phyloP scores from a whole-genome alignment of 2,329 filamentous ascomycete species.

The Neonectria ditissima region DNA sequence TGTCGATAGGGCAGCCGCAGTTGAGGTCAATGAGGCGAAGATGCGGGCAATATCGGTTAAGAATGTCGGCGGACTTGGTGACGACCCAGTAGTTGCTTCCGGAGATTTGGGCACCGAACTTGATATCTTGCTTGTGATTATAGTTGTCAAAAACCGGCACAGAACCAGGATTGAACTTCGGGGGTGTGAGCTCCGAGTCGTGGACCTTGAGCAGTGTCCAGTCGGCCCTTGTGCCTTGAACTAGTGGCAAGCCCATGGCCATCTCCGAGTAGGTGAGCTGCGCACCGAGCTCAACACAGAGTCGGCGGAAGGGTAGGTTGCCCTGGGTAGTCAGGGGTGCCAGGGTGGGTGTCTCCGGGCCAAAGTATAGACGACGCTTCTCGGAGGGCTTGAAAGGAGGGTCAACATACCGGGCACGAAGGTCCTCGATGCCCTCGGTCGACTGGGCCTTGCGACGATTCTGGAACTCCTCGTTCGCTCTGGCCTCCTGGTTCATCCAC shows the following conservation, averaged over 20 bases:
- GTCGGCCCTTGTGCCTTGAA: slow-evolving; percentile 91
- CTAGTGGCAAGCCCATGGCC: slow-evolving; percentile 90
- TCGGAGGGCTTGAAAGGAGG: slow-evolving; percentile 91
- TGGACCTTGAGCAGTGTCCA: slow-evolving; percentile 97
- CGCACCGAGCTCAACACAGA: slow-evolving; percentile 89
- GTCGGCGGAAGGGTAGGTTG: slow-evolving; percentile 91
- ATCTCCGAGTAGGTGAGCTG: slow-evolving; percentile 98
- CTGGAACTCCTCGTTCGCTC: slow-evolving; percentile 53
- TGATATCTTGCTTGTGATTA: slow-evolving; percentile 83
- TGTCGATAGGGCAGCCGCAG: slow-evolving; percentile 96
- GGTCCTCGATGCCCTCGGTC: slow-evolving; percentile 69
- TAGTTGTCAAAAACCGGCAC: slow-evolving; percentile 77
- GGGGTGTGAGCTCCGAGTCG: slow-evolving; percentile 80
- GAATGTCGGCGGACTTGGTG: slow-evolving; percentile 85
- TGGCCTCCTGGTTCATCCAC: slow-evolving; percentile 78
- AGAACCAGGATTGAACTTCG: slow-evolving; percentile 69
- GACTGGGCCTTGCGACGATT: slow-evolving; percentile 58
- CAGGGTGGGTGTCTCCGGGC: slow-evolving; percentile 90
- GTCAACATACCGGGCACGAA: slow-evolving; percentile 84
- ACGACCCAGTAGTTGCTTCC: slow-evolving; percentile 93
- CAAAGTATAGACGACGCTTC: slow-evolving; percentile 94
- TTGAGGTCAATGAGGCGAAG: slow-evolving; percentile 94
- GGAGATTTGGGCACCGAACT: slow-evolving; percentile 92
- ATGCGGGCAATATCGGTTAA: slow-evolving; percentile 81
- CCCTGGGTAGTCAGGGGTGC: slow-evolving; percentile 97